Evolutionary conservation across 2,329 filamentous ascomycete species (phyloP), one percentile per base, ranked within the genome.

Genomic region (Fusarium euwallaceae): DNA sequence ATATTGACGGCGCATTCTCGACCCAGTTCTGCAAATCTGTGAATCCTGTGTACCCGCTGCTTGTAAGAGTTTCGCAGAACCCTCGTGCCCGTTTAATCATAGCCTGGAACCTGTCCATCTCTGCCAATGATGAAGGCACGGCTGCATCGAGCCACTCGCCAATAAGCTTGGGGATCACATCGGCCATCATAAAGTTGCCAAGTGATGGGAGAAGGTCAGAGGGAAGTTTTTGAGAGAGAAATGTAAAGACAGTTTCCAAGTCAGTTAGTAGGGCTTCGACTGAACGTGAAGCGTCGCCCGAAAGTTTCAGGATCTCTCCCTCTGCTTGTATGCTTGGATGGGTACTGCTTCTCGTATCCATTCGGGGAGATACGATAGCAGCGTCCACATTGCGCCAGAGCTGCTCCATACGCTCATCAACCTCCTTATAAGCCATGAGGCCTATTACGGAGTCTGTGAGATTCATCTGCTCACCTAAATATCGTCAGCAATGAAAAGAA

Each of bases 21-120:
- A 94, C 92, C 96, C 97, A 99, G 27, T 94, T 91, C 53, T 90
- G 87, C 41, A 99, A 84, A 36, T 92, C 89, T 16, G 88, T 85
- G 58, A 89, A 86, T 6, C 88, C 88, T 17, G 88, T 86, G 88
- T 94, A 96, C 0, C 89, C 88, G 20, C 92, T 85, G 9, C 85
- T 83, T 39, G 90, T 87, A 9, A 98, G 83, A 1, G 86, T 87
- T 8, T 87, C 83, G 63, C 92, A 93, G 77, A 98, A 93, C 1
- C 84, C 81, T 29, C 87, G 85, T 0, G 94, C 90, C 48, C 89
- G 86, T 43, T 89, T 87, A n/a, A 97, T 88, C 8, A 92, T 89
- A 2, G 86, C 85, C 77, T 97, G 91, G 78, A 98, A 98, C 2
- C 85, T 86, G 10, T 87, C 86, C 82, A 98, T 91, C 12, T 92